Conservation (phyloP, 2,329 filamentous ascomycete species). For the Coleophoma eucalyptorum region DNA sequence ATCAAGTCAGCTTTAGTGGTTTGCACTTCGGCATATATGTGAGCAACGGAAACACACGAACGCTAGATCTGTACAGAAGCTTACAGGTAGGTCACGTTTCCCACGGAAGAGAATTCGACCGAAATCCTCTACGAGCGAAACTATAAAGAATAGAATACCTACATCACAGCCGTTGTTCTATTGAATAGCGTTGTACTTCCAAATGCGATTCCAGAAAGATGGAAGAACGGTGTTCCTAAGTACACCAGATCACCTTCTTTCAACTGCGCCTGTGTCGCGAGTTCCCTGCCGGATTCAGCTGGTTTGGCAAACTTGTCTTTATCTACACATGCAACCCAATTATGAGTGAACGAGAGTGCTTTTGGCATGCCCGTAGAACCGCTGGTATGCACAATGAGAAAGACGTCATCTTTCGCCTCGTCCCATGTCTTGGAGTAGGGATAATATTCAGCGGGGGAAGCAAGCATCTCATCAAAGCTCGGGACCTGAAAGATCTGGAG, state of each 20-base stretch:
- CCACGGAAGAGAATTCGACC: neutral
- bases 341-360: slow-evolving; percentile 30
- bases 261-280: too few species aligned
- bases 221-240: slow-evolving; percentile 9
- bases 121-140: neutral
- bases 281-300: too few species aligned
- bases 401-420: neutral
- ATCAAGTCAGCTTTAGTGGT: neutral
- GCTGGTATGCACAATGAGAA: slow-evolving; percentile 10
- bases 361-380: slow-evolving; percentile 58
- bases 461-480: neutral
- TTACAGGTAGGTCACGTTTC: too few species aligned
- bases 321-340: neutral
- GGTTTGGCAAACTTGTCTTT: neutral
- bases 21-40: too few species aligned
- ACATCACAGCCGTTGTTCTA: too few species aligned
- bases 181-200: too few species aligned
- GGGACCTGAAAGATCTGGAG: slow-evolving; percentile 12
- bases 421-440: slow-evolving; percentile 1
- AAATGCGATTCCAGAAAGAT: slow-evolving; percentile 11
- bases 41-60: too few species aligned
- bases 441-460: neutral
- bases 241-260: neutral
- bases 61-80: too few species aligned
- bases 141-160: too few species aligned